Evolutionary conservation across 352 stramenopile genomes (phyloP).

Genomic region (Aphanomyces astaci): DNA sequence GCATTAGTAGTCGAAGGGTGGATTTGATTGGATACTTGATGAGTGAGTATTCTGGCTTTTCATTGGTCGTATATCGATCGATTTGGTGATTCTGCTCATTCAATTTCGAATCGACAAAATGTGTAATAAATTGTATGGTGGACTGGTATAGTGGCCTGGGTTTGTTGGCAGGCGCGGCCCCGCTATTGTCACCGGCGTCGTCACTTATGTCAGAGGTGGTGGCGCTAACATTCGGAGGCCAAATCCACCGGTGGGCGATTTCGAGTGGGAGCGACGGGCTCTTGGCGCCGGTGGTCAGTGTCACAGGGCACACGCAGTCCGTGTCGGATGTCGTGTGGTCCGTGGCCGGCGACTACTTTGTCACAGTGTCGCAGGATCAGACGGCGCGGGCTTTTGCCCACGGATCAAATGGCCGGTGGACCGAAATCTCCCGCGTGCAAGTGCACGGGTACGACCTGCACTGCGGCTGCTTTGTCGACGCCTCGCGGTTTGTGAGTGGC

Average conservation of each 20-base stretch:
- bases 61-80: no score
- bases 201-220: constrained; percentile 33
- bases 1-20: no score
- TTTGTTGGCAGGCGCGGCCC: background rate
- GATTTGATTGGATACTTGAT: no score
- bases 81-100: no score
- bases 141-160: constrained; percentile 14
- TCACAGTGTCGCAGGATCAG: constrained; percentile 69
- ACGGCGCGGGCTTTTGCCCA: constrained; percentile 45
- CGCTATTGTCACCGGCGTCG: background rate
- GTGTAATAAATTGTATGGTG: no score
- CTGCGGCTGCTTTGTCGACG: constrained; percentile 45
- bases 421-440: constrained; percentile 67
- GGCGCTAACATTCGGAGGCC: constrained; percentile 49
- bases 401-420: constrained; percentile 31
- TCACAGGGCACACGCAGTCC: constrained; percentile 46
- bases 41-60: no score
- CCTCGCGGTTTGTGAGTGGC: constrained; percentile 62
- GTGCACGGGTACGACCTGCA: constrained; percentile 80
- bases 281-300: constrained; percentile 42
- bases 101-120: background rate
- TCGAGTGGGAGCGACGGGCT: constrained; percentile 27
- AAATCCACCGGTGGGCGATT: constrained; percentile 53
- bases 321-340: constrained; percentile 69
- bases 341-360: constrained; percentile 45